These are phyloP conservation scores for Petunia secreta DNA, from an alignment of 257 asterid species.

Conservation along the genomic window DNA sequence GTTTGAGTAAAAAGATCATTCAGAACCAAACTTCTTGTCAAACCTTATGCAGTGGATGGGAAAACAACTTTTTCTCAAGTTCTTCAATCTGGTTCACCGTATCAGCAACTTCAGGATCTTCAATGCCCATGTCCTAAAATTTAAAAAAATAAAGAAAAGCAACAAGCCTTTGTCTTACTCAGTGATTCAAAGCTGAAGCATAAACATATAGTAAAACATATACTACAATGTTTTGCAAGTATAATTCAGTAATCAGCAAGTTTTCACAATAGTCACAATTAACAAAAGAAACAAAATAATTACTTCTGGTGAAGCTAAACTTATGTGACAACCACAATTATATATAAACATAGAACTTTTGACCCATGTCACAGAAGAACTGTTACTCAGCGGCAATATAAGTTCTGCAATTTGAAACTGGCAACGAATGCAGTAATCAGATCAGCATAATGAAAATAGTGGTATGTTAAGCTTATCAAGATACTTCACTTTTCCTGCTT, in stretches of 20 bases:
- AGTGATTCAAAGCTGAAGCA: not conserved
- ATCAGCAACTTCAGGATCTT: conserved; percentile 75
- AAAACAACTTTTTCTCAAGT: conserved; percentile 71
- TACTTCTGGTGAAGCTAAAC: conserved; percentile 13
- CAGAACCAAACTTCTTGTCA: not conserved
- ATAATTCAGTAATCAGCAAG: not conserved
- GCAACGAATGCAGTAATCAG: not conserved
- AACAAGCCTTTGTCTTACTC: not conserved
- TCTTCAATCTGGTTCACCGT: conserved; percentile 73
- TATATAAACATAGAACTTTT: not conserved
- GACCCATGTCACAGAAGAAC: conserved; percentile 5
- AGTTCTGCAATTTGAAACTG: not conserved
- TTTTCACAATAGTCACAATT: not conserved
- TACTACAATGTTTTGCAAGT: not conserved
- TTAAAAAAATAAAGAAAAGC: not conserved
- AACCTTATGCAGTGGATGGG: conserved; percentile 86
- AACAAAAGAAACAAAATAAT: not conserved
- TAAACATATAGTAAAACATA: not conserved
- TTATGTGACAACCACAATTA: not conserved
- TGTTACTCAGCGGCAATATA: not conserved
- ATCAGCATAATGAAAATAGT: not conserved
- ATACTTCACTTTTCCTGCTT: not conserved
- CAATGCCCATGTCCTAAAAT: conserved; percentile 77
- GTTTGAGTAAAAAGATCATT: not conserved
- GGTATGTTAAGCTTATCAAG: not conserved